Base-by-base conservation (phyloP, 345 rosid genomes). In the Noccaea bulbosa region DNA sequence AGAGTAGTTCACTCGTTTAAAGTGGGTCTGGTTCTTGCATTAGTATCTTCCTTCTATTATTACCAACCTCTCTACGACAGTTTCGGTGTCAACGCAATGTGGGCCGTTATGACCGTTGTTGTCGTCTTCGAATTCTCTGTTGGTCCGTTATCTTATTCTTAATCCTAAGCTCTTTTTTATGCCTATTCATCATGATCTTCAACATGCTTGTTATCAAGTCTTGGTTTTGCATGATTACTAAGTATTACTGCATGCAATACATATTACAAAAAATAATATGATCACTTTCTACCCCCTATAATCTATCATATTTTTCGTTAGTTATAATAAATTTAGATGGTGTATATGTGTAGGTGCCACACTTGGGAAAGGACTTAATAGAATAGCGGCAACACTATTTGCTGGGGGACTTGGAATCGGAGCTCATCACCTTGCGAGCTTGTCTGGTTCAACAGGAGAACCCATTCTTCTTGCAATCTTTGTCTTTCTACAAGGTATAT, bases 41-140 rank as follows among this genome's bases (percentile, higher is more conserved):
- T 85, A 6, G 95, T 90, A 44, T 90, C 93, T 1, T 40, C 86
- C 6, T 56, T 87, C 17, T 88, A 84, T 80, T 90, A 84, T 61
- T 85, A 22, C 62, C 75, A 80, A 51, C 93, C 97, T 43, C 80
- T 87, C 4, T 90, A 85, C 52, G 77, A 84, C 40, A 83, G 50
- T 70, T 86, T 90, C 22, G 95, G 91, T 3, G 85, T 77, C 66
- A 70, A 85, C 49, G 93, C 97, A 57, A 84, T 84, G 80, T 88
- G 97, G 97, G 97, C 95, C 45, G 83, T 92, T 0, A 83, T 92
- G 72, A 92, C 98, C 16, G 96, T 90, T 17, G 88, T 92, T 4
- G 87, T 89, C 48, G 89, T 89, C 60, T 89, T 86, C 34, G 96
- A 92, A 69, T 90, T 83, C 71, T 84, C 86, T 11, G 96, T 88